Conservation (phyloP, 2,329 filamentous ascomycete species). For the Monosporascus sp. region DNA sequence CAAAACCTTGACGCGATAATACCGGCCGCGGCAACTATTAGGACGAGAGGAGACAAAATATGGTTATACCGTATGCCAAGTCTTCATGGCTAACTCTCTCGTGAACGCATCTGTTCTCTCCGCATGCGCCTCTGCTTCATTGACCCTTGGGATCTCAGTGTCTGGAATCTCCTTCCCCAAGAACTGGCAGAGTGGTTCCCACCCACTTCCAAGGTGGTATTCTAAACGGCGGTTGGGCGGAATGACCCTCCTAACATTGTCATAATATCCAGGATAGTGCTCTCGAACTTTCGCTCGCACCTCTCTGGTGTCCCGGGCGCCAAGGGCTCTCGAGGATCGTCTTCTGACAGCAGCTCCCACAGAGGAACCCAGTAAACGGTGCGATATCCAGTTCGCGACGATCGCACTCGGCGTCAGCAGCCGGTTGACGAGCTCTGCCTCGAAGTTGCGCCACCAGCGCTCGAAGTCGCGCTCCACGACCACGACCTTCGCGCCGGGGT, state of each 20-base stretch:
- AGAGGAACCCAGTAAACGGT: slow-evolving; percentile 23
- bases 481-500: slow-evolving; percentile 13
- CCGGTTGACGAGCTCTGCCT: slow-evolving; percentile 18
- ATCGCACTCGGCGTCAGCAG: background rate
- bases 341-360: slow-evolving; percentile 9
- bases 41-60: background rate
- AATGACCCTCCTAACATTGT: slow-evolving; percentile 6
- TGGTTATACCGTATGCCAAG: background rate
- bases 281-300: background rate
- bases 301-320: background rate
- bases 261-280: slow-evolving; percentile 14
- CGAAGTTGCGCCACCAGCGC: slow-evolving; percentile 11
- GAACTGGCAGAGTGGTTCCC: slow-evolving; percentile 21
- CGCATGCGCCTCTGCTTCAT: slow-evolving; percentile 3
- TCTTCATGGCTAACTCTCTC: background rate
- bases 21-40: too few species aligned
- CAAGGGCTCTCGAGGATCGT: slow-evolving; percentile 5
- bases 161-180: slow-evolving; percentile 13
- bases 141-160: slow-evolving; percentile 7
- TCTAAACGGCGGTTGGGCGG: slow-evolving; percentile 14
- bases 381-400: background rate
- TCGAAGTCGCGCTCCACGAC: slow-evolving; percentile 11
- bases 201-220: slow-evolving; percentile 17
- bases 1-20: too few species aligned
- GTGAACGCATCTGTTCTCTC: background rate